These are phyloP conservation scores for Gastrolobium bilobum DNA, from an alignment of 306 rosid genomes.

Conservation along the genomic window DNA sequence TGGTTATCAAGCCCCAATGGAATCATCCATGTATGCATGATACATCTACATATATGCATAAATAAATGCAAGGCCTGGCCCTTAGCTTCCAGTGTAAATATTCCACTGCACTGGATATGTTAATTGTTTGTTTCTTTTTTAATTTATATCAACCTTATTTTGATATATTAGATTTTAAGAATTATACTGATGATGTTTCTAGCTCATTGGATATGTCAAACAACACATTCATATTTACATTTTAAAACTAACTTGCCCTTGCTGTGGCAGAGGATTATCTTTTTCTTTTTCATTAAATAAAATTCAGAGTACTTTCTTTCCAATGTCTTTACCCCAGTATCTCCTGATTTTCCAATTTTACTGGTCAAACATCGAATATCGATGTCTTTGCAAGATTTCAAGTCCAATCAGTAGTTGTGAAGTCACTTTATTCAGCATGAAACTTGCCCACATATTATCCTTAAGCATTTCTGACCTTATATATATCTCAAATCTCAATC, in stretches of 20 bases:
- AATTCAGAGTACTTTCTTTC: neutral
- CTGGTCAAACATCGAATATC: neutral
- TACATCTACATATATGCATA: no score
- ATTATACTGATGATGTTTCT: neutral
- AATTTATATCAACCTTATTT: neutral
- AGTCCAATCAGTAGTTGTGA: neutral
- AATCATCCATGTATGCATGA: no score
- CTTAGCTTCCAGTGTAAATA: no score
- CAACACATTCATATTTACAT: no score
- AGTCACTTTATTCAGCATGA: neutral
- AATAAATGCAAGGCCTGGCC: no score
- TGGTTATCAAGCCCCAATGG: no score
- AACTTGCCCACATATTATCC: neutral
- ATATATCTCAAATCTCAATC: neutral
- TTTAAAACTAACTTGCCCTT: no score
- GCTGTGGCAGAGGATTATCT: no score
- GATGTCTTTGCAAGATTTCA: neutral
- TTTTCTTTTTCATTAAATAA: neutral
- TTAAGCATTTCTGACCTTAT: neutral
- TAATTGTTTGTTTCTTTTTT: neutral
- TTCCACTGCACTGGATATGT: no score
- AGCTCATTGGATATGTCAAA: no score
- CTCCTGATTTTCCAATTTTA: constrained; percentile 11
- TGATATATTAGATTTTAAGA: neutral
- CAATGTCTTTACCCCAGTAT: neutral